phyloP scores from a whole-genome alignment of 768 basidiomycete species.

The Kwoniella sp. region DNA sequence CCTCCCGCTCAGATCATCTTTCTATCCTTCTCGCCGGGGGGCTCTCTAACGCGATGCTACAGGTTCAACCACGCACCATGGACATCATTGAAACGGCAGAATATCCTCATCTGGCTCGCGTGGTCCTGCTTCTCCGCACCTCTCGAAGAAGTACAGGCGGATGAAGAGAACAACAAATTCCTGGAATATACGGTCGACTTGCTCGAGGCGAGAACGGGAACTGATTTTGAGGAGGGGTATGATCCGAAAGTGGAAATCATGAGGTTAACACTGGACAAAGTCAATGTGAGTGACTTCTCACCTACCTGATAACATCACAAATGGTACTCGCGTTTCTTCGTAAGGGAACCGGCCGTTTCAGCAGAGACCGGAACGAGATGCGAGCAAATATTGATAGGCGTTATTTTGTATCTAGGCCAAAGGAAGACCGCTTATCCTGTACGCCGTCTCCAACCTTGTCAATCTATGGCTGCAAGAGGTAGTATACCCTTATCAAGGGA shows the following conservation, averaged over 20 bases:
- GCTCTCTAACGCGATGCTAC: not conserved
- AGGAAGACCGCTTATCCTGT: constrained; percentile 61
- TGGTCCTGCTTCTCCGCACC: constrained; percentile 78
- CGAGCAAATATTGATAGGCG: not conserved
- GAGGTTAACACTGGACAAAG: constrained; percentile 74
- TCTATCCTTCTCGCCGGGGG: too few relatives aligned
- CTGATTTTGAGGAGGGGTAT: constrained; percentile 65
- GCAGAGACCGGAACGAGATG: too few relatives aligned
- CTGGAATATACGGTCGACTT: constrained; percentile 67
- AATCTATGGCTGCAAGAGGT: constrained; percentile 39
- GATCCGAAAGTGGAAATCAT: constrained; percentile 62
- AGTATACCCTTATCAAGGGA: constrained; percentile 46
- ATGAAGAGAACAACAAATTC: constrained; percentile 60
- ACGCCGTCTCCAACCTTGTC: constrained; percentile 43
- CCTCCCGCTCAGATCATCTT: too few relatives aligned
- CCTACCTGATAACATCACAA: not conserved
- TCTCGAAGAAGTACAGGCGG: constrained; percentile 61
- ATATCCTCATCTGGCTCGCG: constrained; percentile 74
- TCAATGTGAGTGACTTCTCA: constrained; percentile 61
- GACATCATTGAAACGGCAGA: constrained; percentile 67
- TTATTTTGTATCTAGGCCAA: constrained; percentile 25
- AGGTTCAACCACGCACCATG: constrained; percentile 79
- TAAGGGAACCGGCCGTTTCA: too few relatives aligned
- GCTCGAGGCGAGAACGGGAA: constrained; percentile 73
- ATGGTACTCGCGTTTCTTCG: too few relatives aligned